phyloP scores from a whole-genome alignment of 768 basidiomycete genomes.

The Mycena maculata region DNA sequence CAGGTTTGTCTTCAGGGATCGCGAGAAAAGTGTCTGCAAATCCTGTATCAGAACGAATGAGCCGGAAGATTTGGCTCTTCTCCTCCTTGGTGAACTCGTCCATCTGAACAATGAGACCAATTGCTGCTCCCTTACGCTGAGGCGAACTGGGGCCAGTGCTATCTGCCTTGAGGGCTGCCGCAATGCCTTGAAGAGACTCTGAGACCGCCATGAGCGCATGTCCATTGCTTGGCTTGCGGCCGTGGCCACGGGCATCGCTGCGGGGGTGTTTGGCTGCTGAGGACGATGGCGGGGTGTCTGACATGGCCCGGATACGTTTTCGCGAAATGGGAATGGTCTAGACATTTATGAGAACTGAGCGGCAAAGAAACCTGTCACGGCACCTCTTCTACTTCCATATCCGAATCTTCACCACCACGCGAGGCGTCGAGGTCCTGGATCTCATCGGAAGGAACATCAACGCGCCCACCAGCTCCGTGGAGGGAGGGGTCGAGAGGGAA shows the following conservation, averaged over 20 bases:
- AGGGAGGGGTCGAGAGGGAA: constrained; percentile 2
- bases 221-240: too few relatives aligned
- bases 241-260: background rate
- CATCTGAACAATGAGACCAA: background rate
- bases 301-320: background rate
- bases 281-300: background rate
- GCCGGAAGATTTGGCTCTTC: background rate
- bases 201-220: constrained; percentile 5
- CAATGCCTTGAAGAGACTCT: constrained; percentile 1
- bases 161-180: background rate
- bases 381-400: too few relatives aligned
- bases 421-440: background rate
- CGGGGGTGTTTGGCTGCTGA: background rate
- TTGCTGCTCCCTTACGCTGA: background rate
- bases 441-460: background rate
- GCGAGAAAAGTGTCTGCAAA: constrained; percentile 3
- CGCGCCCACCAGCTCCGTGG: background rate
- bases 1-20: background rate
- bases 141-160: background rate
- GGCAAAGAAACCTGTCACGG: too few relatives aligned
- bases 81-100: background rate
- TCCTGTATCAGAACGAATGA: background rate
- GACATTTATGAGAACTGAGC: background rate
- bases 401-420: background rate
- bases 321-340: background rate